Evolutionary conservation across 306 rosid species (phyloP), one percentile per base, ranked within the genome.

Genomic region (Cicer judaicum): DNA sequence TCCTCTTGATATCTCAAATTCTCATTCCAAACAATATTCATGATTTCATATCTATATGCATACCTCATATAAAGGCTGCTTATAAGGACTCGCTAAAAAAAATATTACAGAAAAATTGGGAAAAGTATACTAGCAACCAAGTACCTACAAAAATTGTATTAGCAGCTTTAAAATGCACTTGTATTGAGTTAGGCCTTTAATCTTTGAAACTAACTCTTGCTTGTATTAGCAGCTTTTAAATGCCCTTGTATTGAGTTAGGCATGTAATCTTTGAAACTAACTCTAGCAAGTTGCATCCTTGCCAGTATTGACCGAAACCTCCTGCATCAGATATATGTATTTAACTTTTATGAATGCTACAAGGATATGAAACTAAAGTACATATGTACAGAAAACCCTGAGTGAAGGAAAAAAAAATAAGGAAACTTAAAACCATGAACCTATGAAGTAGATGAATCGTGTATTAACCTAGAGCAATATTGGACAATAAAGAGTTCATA

Each of bases 271-370:
- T 60, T 7, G 56, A 8, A 61, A 60, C 21, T 10, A 47, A 60
- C 36, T 49, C 41, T 21, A 9, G 13, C 34, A 29, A 29, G 34
- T 29, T 29, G 34, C 54, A 61, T 69, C 38, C 64, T 40, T 19
- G 64, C n/a, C 44, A 38, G 63, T 70, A 48, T 7, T 21, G 21
- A 70, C 76, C 39, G 63, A 70, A 60, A 48, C 29, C 55, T 19
- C 71, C 76, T 60, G 56, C 64, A 69, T 40, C 53, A 59, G 6
- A 57, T 34, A 68, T 68, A 36, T 55, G 61, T 29, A 11, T 36
- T 42, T 53, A 54, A 55, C 73, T 76, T 38, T 54, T 38, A 38
- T 12, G n/a, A 36, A 36, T 9, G 43, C 15, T 50, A 63, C 50
- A 50, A 50, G 21, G 12, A 18, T n/a, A 39, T 29, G 1, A 16